These are phyloP conservation scores for Luvunga scandens DNA, from an alignment of 345 rosid genomes.

Conservation along the genomic window DNA sequence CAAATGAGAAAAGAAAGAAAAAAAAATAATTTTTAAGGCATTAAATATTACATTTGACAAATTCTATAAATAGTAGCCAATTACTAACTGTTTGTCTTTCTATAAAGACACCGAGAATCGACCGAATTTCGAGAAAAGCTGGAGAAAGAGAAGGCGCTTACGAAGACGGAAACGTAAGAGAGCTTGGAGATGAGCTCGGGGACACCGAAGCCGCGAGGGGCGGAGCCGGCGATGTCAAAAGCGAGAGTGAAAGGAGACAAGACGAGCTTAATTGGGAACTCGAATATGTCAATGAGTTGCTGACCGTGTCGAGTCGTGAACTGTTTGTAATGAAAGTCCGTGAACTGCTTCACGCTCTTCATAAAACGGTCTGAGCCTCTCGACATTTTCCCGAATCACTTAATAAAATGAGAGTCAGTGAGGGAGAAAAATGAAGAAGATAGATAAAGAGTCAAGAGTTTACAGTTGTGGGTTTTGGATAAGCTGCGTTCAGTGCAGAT, in stretches of 20 bases:
- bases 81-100: too few relatives aligned
- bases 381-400: constrained; percentile 39
- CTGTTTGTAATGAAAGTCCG: constrained; percentile 54
- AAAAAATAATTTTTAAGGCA: neutral
- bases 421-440: constrained; percentile 15
- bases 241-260: constrained; percentile 87
- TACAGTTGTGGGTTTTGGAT: constrained; percentile 10
- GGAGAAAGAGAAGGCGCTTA: constrained; percentile 25
- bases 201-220: constrained; percentile 87
- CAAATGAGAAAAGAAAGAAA: neutral
- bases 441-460: neutral
- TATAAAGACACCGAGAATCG: too few relatives aligned
- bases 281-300: constrained; percentile 63
- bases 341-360: constrained; percentile 51
- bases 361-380: constrained; percentile 57
- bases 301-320: constrained; percentile 61
- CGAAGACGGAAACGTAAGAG: constrained; percentile 70
- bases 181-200: constrained; percentile 78
- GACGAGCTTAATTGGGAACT: constrained; percentile 73
- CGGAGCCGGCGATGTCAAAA: constrained; percentile 85
- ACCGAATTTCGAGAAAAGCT: neutral
- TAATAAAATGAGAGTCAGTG: neutral
- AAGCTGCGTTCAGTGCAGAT: constrained; percentile 1
- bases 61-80: neutral
- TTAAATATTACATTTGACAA: too few relatives aligned